Percentiles rank a stretch among this genome's conserved stretches.
These are phyloP conservation scores for Isochrysis galbana DNA, from an alignment of 78 protist genomes.

Conservation along the genomic window DNA sequence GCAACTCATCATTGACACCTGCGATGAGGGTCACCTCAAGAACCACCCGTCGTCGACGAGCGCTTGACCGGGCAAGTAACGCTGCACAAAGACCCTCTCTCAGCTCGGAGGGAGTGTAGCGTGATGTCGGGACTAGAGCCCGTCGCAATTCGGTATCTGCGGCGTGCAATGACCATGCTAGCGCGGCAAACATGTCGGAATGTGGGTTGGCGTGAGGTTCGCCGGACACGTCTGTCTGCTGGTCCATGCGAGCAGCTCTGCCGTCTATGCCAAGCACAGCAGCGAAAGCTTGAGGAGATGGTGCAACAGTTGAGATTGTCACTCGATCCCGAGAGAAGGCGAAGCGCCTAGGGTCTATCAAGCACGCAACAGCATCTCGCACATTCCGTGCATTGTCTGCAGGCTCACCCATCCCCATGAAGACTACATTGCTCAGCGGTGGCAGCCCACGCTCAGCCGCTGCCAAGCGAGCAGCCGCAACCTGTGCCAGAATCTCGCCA, in stretches of 20 bases:
- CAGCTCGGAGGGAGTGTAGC: not conserved
- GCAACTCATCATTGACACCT: conserved; percentile 45
- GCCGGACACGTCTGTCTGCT: not conserved
- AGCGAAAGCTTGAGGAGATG: conserved; percentile 24
- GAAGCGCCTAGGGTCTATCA: conserved; percentile 3
- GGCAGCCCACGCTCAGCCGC: not conserved
- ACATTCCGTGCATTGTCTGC: conserved; percentile 53
- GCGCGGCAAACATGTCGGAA: not conserved
- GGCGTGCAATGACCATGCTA: conserved; percentile 66
- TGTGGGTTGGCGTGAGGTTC: not conserved
- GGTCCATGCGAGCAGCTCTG: too few species aligned
- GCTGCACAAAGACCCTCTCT: not conserved
- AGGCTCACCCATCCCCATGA: conserved; percentile 76
- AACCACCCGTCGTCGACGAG: not conserved
- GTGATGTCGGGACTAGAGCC: conserved; percentile 50
- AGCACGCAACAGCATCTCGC: not conserved
- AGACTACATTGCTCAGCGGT: conserved; percentile 37
- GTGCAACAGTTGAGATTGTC: conserved; percentile 54
- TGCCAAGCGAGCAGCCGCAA: not conserved
- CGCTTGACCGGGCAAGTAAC: not conserved
- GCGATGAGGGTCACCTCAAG: conserved; percentile 53
- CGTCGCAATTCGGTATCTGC: conserved; percentile 36
- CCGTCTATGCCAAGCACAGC: not conserved
- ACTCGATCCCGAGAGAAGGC: not conserved
- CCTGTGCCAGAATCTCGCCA: conserved; percentile 27